A percentile compares a stretch with the other conserved stretches of the same genome.
phyloP scores from a whole-genome alignment of 2,329 filamentous ascomycete species.

The Aspergillus tubingensis region DNA sequence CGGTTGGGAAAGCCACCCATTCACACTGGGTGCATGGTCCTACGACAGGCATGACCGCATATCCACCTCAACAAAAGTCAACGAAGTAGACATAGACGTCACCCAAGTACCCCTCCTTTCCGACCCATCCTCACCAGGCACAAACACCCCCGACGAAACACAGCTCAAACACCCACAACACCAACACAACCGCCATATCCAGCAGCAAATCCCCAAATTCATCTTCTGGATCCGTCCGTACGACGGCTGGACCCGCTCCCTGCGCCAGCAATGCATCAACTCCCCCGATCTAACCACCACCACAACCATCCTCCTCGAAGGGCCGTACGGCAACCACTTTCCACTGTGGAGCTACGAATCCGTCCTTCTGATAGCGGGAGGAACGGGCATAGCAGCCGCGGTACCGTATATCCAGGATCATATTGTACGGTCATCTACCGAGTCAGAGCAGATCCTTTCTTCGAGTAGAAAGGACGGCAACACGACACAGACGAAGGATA shows the following conservation, averaged over 20 bases:
- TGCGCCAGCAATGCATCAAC: slow-evolving; percentile 40
- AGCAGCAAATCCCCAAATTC: slow-evolving; percentile 34
- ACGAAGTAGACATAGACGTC: slow-evolving; percentile 15
- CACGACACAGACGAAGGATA: slow-evolving; percentile 26
- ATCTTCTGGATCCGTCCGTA: slow-evolving; percentile 55
- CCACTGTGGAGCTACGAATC: slow-evolving; percentile 53
- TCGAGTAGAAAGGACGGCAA: background rate
- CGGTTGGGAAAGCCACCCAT: slow-evolving; percentile 56
- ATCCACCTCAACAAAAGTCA: slow-evolving; percentile 3
- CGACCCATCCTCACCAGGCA: slow-evolving; percentile 8
- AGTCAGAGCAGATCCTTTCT: background rate
- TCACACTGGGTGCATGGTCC: slow-evolving; percentile 45
- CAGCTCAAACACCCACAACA: background rate
- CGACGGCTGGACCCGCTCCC: slow-evolving; percentile 53
- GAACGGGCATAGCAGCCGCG: slow-evolving; percentile 44
- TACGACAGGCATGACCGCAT: slow-evolving; percentile 14
- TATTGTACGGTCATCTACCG: slow-evolving; percentile 20
- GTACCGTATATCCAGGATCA: slow-evolving; percentile 48
- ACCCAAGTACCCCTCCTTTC: slow-evolving; percentile 31
- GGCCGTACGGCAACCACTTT: slow-evolving; percentile 50
- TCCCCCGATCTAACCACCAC: slow-evolving; percentile 27
- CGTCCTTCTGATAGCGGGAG: slow-evolving; percentile 50
- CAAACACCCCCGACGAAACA: background rate
- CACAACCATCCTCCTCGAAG: slow-evolving; percentile 50
- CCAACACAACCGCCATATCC: background rate